phyloP scores from a whole-genome alignment of 371 early-diverging fungal genomes.

The Zychaea mexicana region DNA sequence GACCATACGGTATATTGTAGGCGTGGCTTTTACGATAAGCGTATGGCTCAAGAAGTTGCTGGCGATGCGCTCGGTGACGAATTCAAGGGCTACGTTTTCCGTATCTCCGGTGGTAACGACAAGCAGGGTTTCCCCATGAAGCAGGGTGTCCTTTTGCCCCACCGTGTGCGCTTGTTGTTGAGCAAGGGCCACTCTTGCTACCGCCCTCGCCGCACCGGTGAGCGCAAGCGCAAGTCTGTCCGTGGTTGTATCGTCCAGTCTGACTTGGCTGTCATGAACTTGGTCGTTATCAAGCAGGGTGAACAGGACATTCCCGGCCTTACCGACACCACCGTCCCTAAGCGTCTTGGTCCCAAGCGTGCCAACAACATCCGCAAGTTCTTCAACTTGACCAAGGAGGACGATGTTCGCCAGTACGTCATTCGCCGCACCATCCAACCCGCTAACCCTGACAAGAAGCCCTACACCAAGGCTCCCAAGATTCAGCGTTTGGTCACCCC shows the following conservation, averaged over 20 bases:
- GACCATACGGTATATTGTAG: conserved; percentile 33
- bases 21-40: conserved; percentile 98
- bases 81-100: conserved; percentile 99
- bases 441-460: conserved; percentile 89
- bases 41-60: conserved; percentile 95
- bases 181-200: conserved; percentile 99
- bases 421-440: conserved; percentile 95
- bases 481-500: conserved; percentile 99
- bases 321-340: conserved; percentile 93
- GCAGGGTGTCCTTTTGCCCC: conserved; percentile 94
- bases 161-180: conserved; percentile 96
- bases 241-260: conserved; percentile 98
- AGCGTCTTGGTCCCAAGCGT: conserved; percentile 99
- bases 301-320: conserved; percentile 96
- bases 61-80: conserved; percentile 98
- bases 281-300: conserved; percentile 97
- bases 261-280: conserved; percentile 94
- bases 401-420: conserved; percentile 98
- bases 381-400: conserved; percentile 96
- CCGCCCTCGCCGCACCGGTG: conserved; percentile 97
- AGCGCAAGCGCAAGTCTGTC: conserved; percentile 99
- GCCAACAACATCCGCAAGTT: conserved; percentile 98
- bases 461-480: conserved; percentile 93
- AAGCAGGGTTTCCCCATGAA: conserved; percentile 99
- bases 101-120: conserved; percentile 99